Base-by-base conservation (phyloP, 129 eudicot species). In the Smallanthus sonchifolius region DNA sequence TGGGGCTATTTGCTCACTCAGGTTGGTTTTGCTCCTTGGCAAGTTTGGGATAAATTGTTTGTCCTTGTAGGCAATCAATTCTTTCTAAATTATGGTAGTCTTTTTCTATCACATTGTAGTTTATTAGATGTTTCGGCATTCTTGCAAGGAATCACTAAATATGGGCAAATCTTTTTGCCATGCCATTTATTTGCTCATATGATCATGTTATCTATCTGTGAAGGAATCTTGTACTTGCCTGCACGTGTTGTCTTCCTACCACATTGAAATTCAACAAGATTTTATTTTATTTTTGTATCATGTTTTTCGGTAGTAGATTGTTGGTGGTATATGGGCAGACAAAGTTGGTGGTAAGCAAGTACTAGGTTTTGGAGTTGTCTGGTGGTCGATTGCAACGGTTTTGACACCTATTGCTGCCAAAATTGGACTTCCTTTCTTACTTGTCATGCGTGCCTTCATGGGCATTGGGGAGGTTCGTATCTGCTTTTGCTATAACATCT, bases 241-340 rank as follows among this genome's bases (percentile, higher is more conserved):
- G 19, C 17, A 49, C 30, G 20, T 55, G n/a, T 28, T 52, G 34
- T 28, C 38, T 54, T 54, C 16, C 36, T 56, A 39, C 10, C 70
- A 19, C 5, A 60, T 63, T 32, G n/a, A 43, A 65, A 38, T 49
- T 74, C 75, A 24, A 82, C 38, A 48, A 9, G 11, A 13, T 80
- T 59, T 37, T 75, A 7, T 42, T 38, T 65, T 24, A 45, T 24
- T 42, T 8, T 42, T 43, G 51, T 72, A 54, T 40, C 48, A 51
- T 54, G 66, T 77, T 74, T 37, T 34, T 40, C 56, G 56, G 62
- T 65, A 14, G 64, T 73, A 94, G 99, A 88, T 94, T 86, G 83
- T 79, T 78, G 97, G 97, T 83, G 99, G 99, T 45, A 94, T 94
- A 79, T 94, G 99, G 99, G 99, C 99, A 67, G 99, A 94, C 83